These are phyloP conservation scores for Basipetospora chlamydospora DNA, from an alignment of 2,329 filamentous ascomycete genomes.

Conservation along the genomic window DNA sequence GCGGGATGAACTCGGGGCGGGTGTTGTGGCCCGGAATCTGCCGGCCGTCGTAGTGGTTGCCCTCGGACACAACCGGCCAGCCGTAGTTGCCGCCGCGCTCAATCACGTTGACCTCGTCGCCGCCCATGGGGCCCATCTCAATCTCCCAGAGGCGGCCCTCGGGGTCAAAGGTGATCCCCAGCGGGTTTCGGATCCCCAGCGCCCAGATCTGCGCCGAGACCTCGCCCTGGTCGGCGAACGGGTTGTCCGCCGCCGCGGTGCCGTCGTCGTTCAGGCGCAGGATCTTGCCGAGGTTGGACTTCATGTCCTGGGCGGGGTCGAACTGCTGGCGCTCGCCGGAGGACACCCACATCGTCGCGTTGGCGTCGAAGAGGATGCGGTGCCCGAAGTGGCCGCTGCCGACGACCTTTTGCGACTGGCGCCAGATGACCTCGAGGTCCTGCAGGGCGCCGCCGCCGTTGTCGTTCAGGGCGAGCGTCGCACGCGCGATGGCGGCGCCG, in stretches of 20 bases:
- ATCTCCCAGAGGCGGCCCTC: conserved; percentile 20
- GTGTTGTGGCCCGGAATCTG: conserved; percentile 17
- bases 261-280: conserved; percentile 19
- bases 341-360: conserved; percentile 17
- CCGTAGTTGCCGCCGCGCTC: conserved; percentile 19
- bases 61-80: conserved; percentile 19
- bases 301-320: conserved; percentile 16
- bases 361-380: conserved; percentile 17
- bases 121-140: conserved; percentile 20
- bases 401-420: conserved; percentile 15
- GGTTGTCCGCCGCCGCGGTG: conserved; percentile 17
- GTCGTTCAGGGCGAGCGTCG: conserved; percentile 16
- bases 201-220: conserved; percentile 17
- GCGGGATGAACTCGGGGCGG: conserved; percentile 16
- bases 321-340: conserved; percentile 20
- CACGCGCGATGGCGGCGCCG: conserved; percentile 17
- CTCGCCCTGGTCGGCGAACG: conserved; percentile 16
- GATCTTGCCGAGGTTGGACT: conserved; percentile 20
- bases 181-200: conserved; percentile 18
- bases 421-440: conserved; percentile 18
- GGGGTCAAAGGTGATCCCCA: conserved; percentile 19
- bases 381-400: conserved; percentile 17
- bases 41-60: conserved; percentile 17
- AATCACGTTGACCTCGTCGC: conserved; percentile 21
- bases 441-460: conserved; percentile 16